A percentile compares a stretch with the other conserved stretches of the same genome.
phyloP scores from a whole-genome alignment of 148 eudicot genomes.

The Silene latifolia region DNA sequence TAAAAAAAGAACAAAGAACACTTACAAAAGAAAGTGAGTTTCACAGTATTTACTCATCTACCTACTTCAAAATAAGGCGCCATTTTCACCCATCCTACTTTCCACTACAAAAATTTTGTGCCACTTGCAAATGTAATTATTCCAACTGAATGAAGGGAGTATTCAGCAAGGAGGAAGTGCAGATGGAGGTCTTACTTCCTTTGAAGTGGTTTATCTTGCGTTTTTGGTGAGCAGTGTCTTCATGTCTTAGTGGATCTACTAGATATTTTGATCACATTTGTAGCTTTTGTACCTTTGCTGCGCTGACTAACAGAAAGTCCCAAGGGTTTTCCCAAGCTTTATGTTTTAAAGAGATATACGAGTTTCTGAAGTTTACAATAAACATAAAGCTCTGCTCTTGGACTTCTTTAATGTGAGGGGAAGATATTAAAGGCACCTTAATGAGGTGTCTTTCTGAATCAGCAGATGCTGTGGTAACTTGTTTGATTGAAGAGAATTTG shows the following conservation, averaged over 20 bases:
- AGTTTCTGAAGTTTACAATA: slow-evolving; percentile 13
- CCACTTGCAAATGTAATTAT: too few relatives aligned
- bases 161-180: slow-evolving; percentile 3
- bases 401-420: background rate
- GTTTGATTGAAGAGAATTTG: background rate
- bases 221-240: slow-evolving; percentile 30
- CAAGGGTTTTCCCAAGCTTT: slow-evolving; percentile 20
- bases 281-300: background rate
- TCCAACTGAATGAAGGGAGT: background rate
- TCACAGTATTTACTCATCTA: background rate
- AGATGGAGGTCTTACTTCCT: background rate
- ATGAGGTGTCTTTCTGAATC: background rate
- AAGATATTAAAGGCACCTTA: background rate
- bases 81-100: background rate
- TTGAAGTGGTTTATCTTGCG: slow-evolving; percentile 9
- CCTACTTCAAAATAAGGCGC: too few relatives aligned
- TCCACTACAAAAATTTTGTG: too few relatives aligned
- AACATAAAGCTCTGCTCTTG: background rate
- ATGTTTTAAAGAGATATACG: slow-evolving; percentile 18
- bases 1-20: background rate
- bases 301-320: background rate
- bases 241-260: background rate
- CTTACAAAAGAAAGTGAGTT: background rate
- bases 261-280: background rate
- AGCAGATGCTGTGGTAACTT: background rate